A percentile compares a stretch with the other conserved stretches of the same genome.
Evolutionary conservation across 2,329 filamentous ascomycete species (phyloP).

Genomic region (Penicillium digitatum): DNA sequence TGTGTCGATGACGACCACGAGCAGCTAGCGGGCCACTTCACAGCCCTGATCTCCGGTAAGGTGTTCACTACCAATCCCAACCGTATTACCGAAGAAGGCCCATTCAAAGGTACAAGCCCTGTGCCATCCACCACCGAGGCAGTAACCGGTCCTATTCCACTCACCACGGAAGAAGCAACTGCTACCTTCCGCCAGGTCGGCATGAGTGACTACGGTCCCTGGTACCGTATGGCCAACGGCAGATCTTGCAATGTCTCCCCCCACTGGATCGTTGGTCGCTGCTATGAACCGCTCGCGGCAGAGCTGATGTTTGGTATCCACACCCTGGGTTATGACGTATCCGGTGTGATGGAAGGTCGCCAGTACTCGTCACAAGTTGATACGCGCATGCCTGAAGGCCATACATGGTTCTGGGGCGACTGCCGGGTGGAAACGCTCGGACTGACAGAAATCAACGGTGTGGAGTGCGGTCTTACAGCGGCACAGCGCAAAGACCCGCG

Average conservation of each 20-base stretch:
- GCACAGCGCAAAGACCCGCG: conserved; percentile 42
- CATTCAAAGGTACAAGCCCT: not conserved
- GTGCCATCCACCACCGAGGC: not conserved
- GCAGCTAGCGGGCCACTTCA: conserved; percentile 45
- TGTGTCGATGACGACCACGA: conserved; percentile 49
- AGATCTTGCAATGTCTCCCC: conserved; percentile 48
- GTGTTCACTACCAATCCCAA: conserved; percentile 40
- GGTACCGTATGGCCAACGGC: conserved; percentile 49
- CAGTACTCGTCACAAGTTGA: conserved; percentile 47
- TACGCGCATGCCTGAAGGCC: conserved; percentile 45
- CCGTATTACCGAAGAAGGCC: conserved; percentile 23
- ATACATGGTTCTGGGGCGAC: conserved; percentile 57
- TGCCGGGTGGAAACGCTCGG: conserved; percentile 54
- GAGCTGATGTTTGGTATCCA: conserved; percentile 43
- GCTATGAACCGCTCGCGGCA: conserved; percentile 51
- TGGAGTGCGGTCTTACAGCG: conserved; percentile 49
- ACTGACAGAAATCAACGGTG: conserved; percentile 52
- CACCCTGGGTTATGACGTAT: conserved; percentile 45
- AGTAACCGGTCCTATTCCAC: conserved; percentile 11
- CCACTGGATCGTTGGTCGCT: conserved; percentile 52
- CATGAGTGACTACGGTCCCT: conserved; percentile 48
- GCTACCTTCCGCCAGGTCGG: conserved; percentile 37
- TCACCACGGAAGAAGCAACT: conserved; percentile 34
- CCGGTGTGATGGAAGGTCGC: conserved; percentile 46
- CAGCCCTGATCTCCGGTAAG: conserved; percentile 49